phyloP scores from a whole-genome alignment of 202 grass and related monocot species.

The Panicum virgatum region DNA sequence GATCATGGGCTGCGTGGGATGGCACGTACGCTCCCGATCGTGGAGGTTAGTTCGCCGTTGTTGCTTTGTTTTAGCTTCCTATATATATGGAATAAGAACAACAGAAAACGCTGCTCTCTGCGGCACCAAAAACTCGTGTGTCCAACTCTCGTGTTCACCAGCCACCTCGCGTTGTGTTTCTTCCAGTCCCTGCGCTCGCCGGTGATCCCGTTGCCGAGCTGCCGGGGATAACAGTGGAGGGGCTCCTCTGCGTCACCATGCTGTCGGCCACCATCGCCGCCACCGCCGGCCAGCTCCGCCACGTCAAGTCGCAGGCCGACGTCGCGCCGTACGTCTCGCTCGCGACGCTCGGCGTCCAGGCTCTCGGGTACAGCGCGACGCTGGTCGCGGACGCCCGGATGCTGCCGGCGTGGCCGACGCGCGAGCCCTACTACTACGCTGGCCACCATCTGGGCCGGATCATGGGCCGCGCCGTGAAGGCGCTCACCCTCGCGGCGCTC shows the following conservation, averaged over 20 bases:
- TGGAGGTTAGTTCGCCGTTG: no score
- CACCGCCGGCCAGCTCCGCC: not conserved
- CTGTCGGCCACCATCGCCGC: constrained; percentile 52
- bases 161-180: no score
- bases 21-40: no score
- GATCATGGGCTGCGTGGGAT: no score
- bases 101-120: no score
- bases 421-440: not conserved
- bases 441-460: constrained; percentile 16
- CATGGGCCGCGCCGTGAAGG: constrained; percentile 46
- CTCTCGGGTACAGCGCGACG: constrained; percentile 68
- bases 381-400: constrained; percentile 16
- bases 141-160: no score
- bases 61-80: no score
- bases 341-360: constrained; percentile 68
- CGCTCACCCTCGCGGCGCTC: constrained; percentile 48
- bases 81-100: no score
- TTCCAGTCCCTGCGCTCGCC: no score
- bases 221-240: no score
- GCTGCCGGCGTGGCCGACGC: not conserved
- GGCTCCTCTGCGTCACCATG: constrained; percentile 54
- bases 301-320: constrained; percentile 37
- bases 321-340: constrained; percentile 58
- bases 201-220: no score
- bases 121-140: no score